Evolutionary conservation across 108 stramenopile species (phyloP), one percentile per base, ranked within the genome.

Genomic region (Discostella pseudostelligera): DNA sequence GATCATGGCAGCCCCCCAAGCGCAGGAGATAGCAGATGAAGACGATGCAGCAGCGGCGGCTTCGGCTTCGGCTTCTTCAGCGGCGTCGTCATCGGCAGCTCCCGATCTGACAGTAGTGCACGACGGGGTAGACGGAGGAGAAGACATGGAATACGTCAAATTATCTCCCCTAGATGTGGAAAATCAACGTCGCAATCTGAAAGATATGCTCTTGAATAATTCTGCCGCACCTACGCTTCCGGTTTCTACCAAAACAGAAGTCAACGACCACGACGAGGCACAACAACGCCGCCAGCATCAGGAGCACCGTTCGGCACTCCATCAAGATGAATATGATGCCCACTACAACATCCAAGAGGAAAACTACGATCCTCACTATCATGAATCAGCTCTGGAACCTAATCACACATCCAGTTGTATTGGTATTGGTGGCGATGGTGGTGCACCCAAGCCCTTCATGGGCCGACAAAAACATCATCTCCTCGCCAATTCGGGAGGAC

Each of bases 291-390:
- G 9, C 4, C 42, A 16, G 2, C 42, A 56, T 3, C 13, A 37
- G 0, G 55, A 56, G 14, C 32, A 35, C 2, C 29, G 20, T 19
- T 56, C 55, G 55, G 55, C 55, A 14, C 55, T 56, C 55, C 55
- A 57, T 35, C 42, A 57, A 21, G 66, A 67, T 46, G 51, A 43
- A 26, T 20, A 20, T 46, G 10, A 79, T 96, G n/a, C 92, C 94
- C 28, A 67, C 80, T 9, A 82, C 48, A 56, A 50, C 36, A 36
- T 43, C 8, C 16, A 17, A 16, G 28, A 24, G 37, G 36, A 56
- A 7, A 5, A 67, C 8, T 21, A 48, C 29, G 17, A 46, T 43
- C 66, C 56, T 36, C 66, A 47, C 8, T 36, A 67, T 53, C 66
- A 59, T 37, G 68, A 69, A 59, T 69, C 68, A 12, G 68, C 68